phyloP scores from a whole-genome alignment of 1,284 basidiomycete genomes.

The Apiotrichum laibachii region DNA sequence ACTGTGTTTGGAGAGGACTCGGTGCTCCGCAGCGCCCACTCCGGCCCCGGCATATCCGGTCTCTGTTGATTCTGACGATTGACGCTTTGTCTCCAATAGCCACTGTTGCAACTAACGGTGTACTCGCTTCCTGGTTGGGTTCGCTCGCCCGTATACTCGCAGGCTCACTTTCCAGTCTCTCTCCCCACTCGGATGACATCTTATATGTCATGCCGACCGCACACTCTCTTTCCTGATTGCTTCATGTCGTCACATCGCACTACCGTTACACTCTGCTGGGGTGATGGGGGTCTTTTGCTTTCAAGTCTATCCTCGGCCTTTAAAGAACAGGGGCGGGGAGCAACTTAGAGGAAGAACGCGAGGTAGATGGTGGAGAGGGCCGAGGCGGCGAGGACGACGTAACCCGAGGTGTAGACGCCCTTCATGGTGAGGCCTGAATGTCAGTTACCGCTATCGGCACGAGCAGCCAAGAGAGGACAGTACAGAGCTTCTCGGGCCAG shows the following conservation, averaged over 20 bases:
- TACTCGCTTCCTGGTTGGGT: not conserved
- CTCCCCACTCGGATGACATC: not conserved
- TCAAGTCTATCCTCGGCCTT: not conserved
- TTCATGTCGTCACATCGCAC: constrained; percentile 12
- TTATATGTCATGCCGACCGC: not conserved
- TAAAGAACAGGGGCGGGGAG: not conserved
- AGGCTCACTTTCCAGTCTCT: not conserved
- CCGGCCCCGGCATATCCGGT: no score
- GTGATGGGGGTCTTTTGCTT: not conserved
- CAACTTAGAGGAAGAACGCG: constrained; percentile 17
- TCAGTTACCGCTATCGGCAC: constrained; percentile 6
- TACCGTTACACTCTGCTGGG: constrained; percentile 9
- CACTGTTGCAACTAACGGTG: no score
- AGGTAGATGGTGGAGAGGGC: constrained; percentile 65
- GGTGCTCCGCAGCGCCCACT: no score
- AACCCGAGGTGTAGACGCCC: constrained; percentile 73
- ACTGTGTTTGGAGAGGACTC: no score
- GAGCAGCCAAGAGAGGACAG: not conserved
- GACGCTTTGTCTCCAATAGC: no score
- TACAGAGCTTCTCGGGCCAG: not conserved
- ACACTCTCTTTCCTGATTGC: not conserved
- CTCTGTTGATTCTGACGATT: no score
- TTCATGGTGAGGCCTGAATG: constrained; percentile 71
- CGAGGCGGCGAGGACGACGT: constrained; percentile 78
- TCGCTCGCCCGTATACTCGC: not conserved